phyloP scores from a whole-genome alignment of 305 asterid species.

The Fraxinus velutina region DNA sequence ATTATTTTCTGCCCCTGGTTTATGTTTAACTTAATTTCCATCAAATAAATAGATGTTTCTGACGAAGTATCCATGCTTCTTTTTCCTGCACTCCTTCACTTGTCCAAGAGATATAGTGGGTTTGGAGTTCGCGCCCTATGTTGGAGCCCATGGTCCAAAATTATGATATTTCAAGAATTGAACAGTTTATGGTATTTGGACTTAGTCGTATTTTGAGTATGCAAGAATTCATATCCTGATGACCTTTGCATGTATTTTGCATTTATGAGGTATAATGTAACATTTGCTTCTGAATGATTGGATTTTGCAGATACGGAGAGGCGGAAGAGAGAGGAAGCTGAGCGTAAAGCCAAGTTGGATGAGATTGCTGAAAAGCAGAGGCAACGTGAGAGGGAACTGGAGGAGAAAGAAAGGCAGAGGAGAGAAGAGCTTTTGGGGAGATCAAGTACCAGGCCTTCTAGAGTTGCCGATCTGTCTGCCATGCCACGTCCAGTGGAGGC shows the following conservation, averaged over 20 bases:
- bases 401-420: conserved; percentile 64
- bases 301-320: conserved; percentile 71
- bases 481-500: conserved; percentile 36
- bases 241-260: background rate
- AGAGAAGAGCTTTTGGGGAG: conserved; percentile 56
- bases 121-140: background rate
- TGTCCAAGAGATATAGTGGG: background rate
- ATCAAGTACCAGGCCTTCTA: conserved; percentile 33
- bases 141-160: background rate
- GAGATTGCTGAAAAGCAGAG: conserved; percentile 93
- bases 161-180: background rate
- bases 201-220: background rate
- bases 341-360: conserved; percentile 77
- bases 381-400: conserved; percentile 75
- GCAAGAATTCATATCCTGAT: background rate
- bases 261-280: background rate
- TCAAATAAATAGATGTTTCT: background rate
- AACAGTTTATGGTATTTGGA: background rate
- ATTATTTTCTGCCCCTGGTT: background rate
- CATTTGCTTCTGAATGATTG: background rate
- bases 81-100: background rate
- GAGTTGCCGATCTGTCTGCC: conserved; percentile 34
- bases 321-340: conserved; percentile 79
- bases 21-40: background rate
- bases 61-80: background rate